Evolutionary conservation across 2,329 filamentous ascomycete genomes (phyloP).

Genomic region (Fusarium cicatricum): DNA sequence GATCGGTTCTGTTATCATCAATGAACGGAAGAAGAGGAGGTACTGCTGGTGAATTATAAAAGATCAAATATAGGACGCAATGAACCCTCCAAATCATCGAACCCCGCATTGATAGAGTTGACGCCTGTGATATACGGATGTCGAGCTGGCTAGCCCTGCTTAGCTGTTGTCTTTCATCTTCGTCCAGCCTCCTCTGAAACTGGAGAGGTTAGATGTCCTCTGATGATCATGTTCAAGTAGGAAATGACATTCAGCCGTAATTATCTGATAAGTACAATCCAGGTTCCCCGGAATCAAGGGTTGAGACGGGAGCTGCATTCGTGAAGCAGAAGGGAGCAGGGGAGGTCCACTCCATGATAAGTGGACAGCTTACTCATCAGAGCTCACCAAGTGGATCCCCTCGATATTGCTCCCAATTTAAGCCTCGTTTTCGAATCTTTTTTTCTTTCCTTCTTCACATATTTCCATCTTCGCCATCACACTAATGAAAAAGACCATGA

Average conservation of each 20-base stretch:
- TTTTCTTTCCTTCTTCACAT: constrained; percentile 51
- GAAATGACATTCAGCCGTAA: not conserved
- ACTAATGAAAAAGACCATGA: constrained; percentile 46
- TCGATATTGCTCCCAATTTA: constrained; percentile 13
- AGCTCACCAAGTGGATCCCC: constrained; percentile 17
- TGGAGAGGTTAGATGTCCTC: not conserved
- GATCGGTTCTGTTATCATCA: too few species aligned
- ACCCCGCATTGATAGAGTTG: not conserved
- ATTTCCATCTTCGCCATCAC: constrained; percentile 53
- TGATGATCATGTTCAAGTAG: not conserved
- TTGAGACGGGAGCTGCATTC: not conserved
- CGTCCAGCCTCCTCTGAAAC: too few species aligned
- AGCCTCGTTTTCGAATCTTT: constrained; percentile 4
- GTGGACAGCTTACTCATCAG: constrained; percentile 36
- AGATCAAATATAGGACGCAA: too few species aligned
- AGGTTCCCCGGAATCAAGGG: not conserved
- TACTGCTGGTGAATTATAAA: not conserved
- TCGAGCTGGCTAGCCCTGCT: constrained; percentile 1
- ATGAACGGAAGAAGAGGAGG: too few species aligned
- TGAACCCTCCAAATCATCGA: not conserved
- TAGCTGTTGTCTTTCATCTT: not conserved
- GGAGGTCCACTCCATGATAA: not conserved
- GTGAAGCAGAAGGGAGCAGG: not conserved
- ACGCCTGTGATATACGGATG: not conserved
- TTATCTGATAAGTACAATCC: not conserved